phyloP scores from a whole-genome alignment of 495 filamentous ascomycete species.

The Aspergillus leporis region DNA sequence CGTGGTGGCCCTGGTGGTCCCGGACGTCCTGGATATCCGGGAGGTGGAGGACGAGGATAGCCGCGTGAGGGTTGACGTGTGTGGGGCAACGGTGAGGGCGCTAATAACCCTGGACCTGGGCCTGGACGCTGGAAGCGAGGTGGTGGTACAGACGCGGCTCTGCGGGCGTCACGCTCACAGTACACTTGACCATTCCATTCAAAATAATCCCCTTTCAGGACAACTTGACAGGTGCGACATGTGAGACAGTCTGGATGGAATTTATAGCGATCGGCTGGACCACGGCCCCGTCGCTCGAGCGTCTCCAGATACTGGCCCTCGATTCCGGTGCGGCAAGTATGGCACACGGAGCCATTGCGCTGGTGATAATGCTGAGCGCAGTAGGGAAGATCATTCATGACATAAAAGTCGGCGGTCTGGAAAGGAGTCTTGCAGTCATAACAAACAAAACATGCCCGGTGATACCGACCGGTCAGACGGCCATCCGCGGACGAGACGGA shows the following conservation, averaged over 20 bases:
- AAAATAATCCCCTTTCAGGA: slow-evolving; percentile 69
- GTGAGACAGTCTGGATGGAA: slow-evolving; percentile 87
- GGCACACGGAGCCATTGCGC: slow-evolving; percentile 83
- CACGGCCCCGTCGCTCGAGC: slow-evolving; percentile 34
- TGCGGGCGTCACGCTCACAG: slow-evolving; percentile 84
- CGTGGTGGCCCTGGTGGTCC: slow-evolving; percentile 16
- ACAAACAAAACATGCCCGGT: slow-evolving; percentile 93
- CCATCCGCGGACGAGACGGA: slow-evolving; percentile 93
- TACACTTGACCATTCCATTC: slow-evolving; percentile 67
- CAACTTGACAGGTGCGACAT: slow-evolving; percentile 58
- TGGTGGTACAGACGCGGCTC: slow-evolving; percentile 49
- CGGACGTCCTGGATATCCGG: slow-evolving; percentile 28
- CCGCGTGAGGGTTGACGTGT: slow-evolving; percentile 14
- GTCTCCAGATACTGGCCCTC: slow-evolving; percentile 96
- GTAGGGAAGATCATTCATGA: slow-evolving; percentile 81
- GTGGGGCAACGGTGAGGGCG: slow-evolving; percentile 32
- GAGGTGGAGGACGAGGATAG: slow-evolving; percentile 20
- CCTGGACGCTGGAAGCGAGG: slow-evolving; percentile 31
- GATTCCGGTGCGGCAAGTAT: slow-evolving; percentile 77
- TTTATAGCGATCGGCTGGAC: slow-evolving; percentile 61
- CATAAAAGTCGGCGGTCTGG: slow-evolving; percentile 88
- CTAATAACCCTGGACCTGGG: slow-evolving; percentile 18
- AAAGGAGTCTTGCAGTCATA: slow-evolving; percentile 80
- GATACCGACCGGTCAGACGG: slow-evolving; percentile 88
- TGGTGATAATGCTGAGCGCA: slow-evolving; percentile 93